These are phyloP conservation scores for Corylus heterophylla DNA, from an alignment of 306 rosid genomes.

Conservation along the genomic window DNA sequence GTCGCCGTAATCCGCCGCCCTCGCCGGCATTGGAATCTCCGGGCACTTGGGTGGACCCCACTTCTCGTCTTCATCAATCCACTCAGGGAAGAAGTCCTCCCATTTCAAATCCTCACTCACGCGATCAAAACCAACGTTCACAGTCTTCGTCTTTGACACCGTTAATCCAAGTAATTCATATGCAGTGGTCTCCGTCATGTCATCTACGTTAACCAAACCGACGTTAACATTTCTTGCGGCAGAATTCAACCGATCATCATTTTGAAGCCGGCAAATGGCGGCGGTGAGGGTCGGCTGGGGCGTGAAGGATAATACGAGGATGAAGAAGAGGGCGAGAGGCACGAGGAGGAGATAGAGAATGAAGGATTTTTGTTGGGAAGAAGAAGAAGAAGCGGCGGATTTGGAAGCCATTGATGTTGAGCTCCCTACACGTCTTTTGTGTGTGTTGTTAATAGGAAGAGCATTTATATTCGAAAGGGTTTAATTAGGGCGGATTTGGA, in stretches of 20 bases:
- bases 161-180: conserved; percentile 17
- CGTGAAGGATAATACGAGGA: conserved; percentile 8
- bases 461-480: neutral
- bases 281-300: neutral
- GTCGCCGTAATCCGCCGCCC: conserved; percentile 29
- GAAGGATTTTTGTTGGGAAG: conserved; percentile 28
- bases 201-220: conserved; percentile 53
- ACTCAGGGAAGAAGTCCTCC: conserved; percentile 59
- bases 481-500: no score
- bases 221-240: conserved; percentile 37
- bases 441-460: neutral
- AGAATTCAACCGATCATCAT: conserved; percentile 9
- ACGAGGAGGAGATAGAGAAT: conserved; percentile 28
- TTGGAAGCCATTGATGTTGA: conserved; percentile 36
- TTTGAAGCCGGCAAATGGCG: neutral
- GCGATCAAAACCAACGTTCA: conserved; percentile 34
- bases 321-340: conserved; percentile 13
- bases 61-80: conserved; percentile 60
- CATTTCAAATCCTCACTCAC: conserved; percentile 38
- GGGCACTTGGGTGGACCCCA: conserved; percentile 56
- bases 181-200: neutral
- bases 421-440: neutral
- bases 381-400: conserved; percentile 16
- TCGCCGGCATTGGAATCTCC: conserved; percentile 51
- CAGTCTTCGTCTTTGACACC: conserved; percentile 14